Evolutionary conservation across 306 rosid species (phyloP).

Genomic region (Oxytropis ochrocephala): DNA sequence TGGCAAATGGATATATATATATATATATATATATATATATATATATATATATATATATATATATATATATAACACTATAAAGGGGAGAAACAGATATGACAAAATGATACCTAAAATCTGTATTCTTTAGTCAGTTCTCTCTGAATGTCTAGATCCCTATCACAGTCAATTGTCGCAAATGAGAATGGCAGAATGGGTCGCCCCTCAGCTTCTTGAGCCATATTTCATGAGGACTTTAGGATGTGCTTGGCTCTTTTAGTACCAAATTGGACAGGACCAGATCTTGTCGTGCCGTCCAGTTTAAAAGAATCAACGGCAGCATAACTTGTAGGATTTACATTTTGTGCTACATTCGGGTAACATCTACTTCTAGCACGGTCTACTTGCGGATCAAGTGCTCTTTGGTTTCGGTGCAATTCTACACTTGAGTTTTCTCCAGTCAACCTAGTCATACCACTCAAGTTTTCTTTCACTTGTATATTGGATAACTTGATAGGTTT

Average conservation of each 20-base stretch:
- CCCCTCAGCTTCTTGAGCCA: conserved; percentile 38
- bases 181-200: conserved; percentile 45
- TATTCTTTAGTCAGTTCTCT: conserved; percentile 59
- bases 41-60: too few relatives aligned
- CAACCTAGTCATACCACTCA: conserved; percentile 25
- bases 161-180: conserved; percentile 38
- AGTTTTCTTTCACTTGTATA: conserved; percentile 41
- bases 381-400: conserved; percentile 27
- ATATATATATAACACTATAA: conserved; percentile 15
- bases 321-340: conserved; percentile 28
- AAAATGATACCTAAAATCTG: conserved; percentile 46
- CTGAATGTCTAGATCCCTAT: conserved; percentile 46
- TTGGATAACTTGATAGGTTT: conserved; percentile 32
- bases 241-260: conserved; percentile 78
- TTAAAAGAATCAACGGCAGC: conserved; percentile 33
- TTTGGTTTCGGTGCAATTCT: conserved; percentile 29
- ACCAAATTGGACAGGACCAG: conserved; percentile 68
- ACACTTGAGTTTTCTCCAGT: conserved; percentile 22
- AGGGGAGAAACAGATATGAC: conserved; percentile 16
- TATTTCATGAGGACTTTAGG: conserved; percentile 53
- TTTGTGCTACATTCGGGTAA: conserved; percentile 31
- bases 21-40: too few relatives aligned
- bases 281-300: conserved; percentile 34
- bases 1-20: conserved; percentile 20
- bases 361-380: conserved; percentile 31